These are phyloP conservation scores for Sclerotinia spermophila DNA, from an alignment of 2,329 filamentous ascomycete genomes.

Conservation along the genomic window DNA sequence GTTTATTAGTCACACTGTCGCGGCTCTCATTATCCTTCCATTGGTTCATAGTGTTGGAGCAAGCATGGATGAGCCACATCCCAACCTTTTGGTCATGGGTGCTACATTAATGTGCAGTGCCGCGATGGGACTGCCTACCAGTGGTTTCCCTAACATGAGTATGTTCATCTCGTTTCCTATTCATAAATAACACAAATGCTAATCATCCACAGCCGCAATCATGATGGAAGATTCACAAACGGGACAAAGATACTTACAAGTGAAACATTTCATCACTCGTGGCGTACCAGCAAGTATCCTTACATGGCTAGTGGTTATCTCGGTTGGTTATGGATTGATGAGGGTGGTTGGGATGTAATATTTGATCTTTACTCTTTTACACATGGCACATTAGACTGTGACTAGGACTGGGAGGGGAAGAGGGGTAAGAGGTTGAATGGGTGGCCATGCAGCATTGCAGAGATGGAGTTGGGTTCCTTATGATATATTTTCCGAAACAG, in stretches of 20 bases:
- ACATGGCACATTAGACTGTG: not conserved
- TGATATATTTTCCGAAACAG: not conserved
- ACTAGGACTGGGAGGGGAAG: not conserved
- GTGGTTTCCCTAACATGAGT: slow-evolving; percentile 99
- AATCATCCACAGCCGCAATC: slow-evolving; percentile 67
- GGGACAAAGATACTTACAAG: slow-evolving; percentile 84
- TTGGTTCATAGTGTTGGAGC: slow-evolving; percentile 83
- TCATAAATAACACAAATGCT: slow-evolving; percentile 16
- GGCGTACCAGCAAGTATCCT: slow-evolving; percentile 85
- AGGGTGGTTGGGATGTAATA: slow-evolving; percentile 40
- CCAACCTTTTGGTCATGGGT: slow-evolving; percentile 93
- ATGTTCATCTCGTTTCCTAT: slow-evolving; percentile 46
- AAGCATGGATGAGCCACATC: slow-evolving; percentile 83
- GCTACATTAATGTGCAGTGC: slow-evolving; percentile 94
- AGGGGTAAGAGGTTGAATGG: not conserved
- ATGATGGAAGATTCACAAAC: slow-evolving; percentile 97
- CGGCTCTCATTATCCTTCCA: slow-evolving; percentile 89
- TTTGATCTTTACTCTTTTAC: not conserved
- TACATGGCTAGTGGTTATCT: slow-evolving; percentile 77
- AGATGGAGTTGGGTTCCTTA: not conserved
- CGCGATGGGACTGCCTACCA: slow-evolving; percentile 95
- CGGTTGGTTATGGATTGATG: slow-evolving; percentile 90
- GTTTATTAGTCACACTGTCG: slow-evolving; percentile 96
- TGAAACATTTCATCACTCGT: slow-evolving; percentile 92
- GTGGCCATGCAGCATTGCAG: not conserved